Conservation (phyloP, 179 eudicot species). For the Actinidia polygama region DNA sequence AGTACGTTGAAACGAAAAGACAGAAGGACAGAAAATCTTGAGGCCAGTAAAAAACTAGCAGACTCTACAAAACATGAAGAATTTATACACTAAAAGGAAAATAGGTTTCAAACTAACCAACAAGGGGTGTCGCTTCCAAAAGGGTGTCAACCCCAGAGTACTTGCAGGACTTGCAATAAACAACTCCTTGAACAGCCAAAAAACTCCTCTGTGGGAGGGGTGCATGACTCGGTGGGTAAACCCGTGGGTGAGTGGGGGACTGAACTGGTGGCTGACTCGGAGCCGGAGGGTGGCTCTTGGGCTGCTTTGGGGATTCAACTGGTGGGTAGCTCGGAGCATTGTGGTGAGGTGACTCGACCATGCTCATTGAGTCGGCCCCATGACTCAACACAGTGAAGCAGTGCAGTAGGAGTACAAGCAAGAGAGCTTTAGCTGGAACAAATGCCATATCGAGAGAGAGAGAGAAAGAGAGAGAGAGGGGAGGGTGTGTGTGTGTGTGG, state of each 20-base stretch:
- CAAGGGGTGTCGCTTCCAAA: conserved; percentile 48
- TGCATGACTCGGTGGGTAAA: conserved; percentile 28
- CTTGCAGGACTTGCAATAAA: conserved; percentile 65
- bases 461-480: background rate
- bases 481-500: too few relatives aligned
- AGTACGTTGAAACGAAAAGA: too few relatives aligned
- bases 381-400: background rate
- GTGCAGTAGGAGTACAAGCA: conserved; percentile 6
- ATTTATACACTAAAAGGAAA: too few relatives aligned
- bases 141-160: conserved; percentile 46
- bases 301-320: background rate
- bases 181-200: conserved; percentile 59
- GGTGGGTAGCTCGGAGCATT: conserved; percentile 30
- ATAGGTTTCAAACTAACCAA: conserved; percentile 42
- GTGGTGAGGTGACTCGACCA: conserved; percentile 9
- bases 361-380: background rate
- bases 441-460: background rate
- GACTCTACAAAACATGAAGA: too few relatives aligned
- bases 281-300: too few relatives aligned
- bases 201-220: conserved; percentile 33
- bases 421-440: background rate
- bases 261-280: conserved; percentile 20
- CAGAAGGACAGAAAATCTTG: too few relatives aligned
- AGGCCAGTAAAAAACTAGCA: too few relatives aligned
- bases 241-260: conserved; percentile 23